These are phyloP conservation scores for Alopecurus myosuroides DNA, from an alignment of 176 grass and related monocot genomes.

Conservation along the genomic window DNA sequence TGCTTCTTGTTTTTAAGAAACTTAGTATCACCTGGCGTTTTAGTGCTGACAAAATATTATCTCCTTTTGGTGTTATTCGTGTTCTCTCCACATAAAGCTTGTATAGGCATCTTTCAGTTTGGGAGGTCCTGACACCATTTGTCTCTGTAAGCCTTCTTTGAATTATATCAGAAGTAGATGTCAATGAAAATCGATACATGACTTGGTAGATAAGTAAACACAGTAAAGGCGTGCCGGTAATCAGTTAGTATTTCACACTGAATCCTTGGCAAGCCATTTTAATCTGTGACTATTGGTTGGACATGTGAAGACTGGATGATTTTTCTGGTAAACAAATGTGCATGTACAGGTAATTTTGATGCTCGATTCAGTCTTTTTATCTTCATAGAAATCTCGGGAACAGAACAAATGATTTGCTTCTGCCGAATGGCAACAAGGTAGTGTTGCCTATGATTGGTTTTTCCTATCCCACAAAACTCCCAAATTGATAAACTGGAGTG, in stretches of 20 bases:
- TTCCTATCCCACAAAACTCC: background rate
- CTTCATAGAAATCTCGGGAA: background rate
- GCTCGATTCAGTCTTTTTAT: background rate
- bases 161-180: background rate
- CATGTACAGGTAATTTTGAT: constrained; percentile 31
- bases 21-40: background rate
- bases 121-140: background rate
- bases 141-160: background rate
- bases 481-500: background rate
- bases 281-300: constrained; percentile 1
- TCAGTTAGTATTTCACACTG: constrained; percentile 2
- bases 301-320: constrained; percentile 15
- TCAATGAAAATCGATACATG: background rate
- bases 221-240: background rate
- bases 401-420: background rate
- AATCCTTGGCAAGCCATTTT: constrained; percentile 9
- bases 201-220: background rate
- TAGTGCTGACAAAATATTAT: background rate
- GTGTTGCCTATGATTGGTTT: constrained; percentile 11
- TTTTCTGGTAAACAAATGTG: constrained; percentile 18
- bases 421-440: constrained; percentile 17
- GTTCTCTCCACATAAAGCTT: background rate
- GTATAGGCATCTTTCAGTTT: background rate
- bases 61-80: background rate
- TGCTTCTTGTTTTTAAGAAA: background rate